Evolutionary conservation across 176 grass and related monocot species (phyloP), one percentile per base, ranked within the genome.

Genomic region (Hsuehochloa calcarea): DNA sequence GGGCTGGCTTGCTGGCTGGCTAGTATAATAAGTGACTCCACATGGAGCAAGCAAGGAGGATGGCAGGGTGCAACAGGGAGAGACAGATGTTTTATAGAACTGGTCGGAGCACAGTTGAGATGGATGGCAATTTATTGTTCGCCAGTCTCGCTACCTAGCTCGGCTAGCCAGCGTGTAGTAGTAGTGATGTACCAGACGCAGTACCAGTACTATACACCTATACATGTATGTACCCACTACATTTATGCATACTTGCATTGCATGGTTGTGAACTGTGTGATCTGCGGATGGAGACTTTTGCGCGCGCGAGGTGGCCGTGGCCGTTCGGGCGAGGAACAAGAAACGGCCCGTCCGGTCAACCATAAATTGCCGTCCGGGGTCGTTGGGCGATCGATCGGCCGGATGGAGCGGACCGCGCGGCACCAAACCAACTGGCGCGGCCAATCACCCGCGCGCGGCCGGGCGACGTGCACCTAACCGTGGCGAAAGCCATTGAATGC

Each of bases 321-420:
- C n/a, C 25, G 76, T 3, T 56, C 2, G 23, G 20, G 39, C 27
- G 41, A 10, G 8, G 39, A 77, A 10, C 45, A 23, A 41, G 71
- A 80, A 85, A 81, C 71, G 64, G 76, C 34, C 56, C 59, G 81
- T 68, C 56, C 68, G 87, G 75, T 55, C 72, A 63, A 73, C 88
- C 88, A 94, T 95, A 95, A 91, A 97, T 88, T 93, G 92, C 89
- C 89, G 89, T 79, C 78, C 71, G 56, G 77, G 83, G 82, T 43
- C 88, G 90, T 88, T 90, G 90, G 89, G 70, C 66, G 50, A 71
- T 54, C 44, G 50, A 41, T 23, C n/a, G 67, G 56, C 16, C 52
- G 58, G 68, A 19, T 23, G 12, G 26, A 41, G 78, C 8, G 22
- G 10, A 22, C 22, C 46, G 31, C 25, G 6, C 66, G 54, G 39